These are phyloP conservation scores for Jamesozyma piceae DNA, from an alignment of 805 yeast genomes.

Conservation along the genomic window DNA sequence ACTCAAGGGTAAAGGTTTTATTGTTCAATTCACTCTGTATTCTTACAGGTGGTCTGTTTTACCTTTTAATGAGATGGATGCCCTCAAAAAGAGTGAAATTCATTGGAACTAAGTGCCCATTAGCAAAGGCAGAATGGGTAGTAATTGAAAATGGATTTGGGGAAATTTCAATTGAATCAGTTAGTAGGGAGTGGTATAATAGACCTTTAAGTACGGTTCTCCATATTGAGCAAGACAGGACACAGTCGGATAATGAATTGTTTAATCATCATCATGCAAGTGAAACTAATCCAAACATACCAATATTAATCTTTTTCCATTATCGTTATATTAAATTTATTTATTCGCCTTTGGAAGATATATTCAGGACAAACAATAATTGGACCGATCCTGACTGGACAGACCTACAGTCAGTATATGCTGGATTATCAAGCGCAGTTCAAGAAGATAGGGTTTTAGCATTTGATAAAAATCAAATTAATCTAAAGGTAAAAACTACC, in stretches of 20 bases:
- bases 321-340: constrained; percentile 78
- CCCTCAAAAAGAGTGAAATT: constrained; percentile 64
- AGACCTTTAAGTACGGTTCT: constrained; percentile 65
- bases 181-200: constrained; percentile 55
- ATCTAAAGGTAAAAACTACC: constrained; percentile 64
- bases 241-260: constrained; percentile 5
- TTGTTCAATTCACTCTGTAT: constrained; percentile 48
- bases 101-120: constrained; percentile 54
- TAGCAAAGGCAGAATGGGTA: constrained; percentile 85
- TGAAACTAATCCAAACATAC: constrained; percentile 39
- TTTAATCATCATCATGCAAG: constrained; percentile 17
- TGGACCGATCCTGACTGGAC: constrained; percentile 85
- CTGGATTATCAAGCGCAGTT: constrained; percentile 61
- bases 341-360: constrained; percentile 80
- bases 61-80: constrained; percentile 72
- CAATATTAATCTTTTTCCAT: constrained; percentile 58
- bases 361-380: constrained; percentile 70
- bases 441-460: constrained; percentile 62
- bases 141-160: constrained; percentile 92
- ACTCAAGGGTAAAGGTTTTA: constrained; percentile 38
- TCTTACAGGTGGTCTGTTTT: constrained; percentile 61
- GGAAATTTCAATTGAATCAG: constrained; percentile 53
- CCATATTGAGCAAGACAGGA: constrained; percentile 20
- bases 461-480: constrained; percentile 70
- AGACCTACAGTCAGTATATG: constrained; percentile 40